phyloP scores from a whole-genome alignment of 108 stramenopile genomes.

The Bacterosira constricta region DNA sequence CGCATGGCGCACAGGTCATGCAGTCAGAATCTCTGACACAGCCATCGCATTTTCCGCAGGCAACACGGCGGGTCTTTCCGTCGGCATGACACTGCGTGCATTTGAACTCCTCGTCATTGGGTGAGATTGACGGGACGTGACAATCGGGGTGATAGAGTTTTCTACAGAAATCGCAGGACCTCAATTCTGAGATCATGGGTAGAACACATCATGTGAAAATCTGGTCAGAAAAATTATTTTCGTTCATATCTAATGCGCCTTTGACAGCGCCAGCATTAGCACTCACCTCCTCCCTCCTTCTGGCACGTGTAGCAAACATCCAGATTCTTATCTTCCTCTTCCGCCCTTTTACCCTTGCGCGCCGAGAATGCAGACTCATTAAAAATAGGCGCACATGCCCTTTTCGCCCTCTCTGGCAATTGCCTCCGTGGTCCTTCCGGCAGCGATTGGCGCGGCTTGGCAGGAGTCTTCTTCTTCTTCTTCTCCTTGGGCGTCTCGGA shows the following conservation, averaged over 20 bases:
- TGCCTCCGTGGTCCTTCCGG: constrained; percentile 24
- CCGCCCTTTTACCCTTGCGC: background rate
- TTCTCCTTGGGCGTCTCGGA: background rate
- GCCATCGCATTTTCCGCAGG: constrained; percentile 33
- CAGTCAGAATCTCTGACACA: constrained; percentile 29
- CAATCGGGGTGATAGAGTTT: constrained; percentile 21
- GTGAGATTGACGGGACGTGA: constrained; percentile 1
- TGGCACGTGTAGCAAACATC: constrained; percentile 23
- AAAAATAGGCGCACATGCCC: background rate
- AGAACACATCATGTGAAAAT: no score
- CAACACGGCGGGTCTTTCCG: constrained; percentile 22
- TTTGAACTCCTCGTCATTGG: constrained; percentile 9
- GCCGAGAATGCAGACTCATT: background rate
- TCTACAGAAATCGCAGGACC: constrained; percentile 21
- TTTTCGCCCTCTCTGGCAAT: constrained; percentile 26
- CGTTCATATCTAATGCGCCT: no score
- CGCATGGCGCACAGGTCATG: constrained; percentile 28
- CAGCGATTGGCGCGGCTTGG: constrained; percentile 5
- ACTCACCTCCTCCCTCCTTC: constrained; percentile 11
- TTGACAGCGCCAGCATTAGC: no score
- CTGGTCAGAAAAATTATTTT: no score
- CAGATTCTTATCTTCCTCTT: constrained; percentile 19
- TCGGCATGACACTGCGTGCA: constrained; percentile 12
- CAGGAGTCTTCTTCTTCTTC: constrained; percentile 1
- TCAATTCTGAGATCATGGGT: constrained; percentile 8